phyloP scores from a whole-genome alignment of 306 rosid genomes.

The Rosa multiflora region DNA sequence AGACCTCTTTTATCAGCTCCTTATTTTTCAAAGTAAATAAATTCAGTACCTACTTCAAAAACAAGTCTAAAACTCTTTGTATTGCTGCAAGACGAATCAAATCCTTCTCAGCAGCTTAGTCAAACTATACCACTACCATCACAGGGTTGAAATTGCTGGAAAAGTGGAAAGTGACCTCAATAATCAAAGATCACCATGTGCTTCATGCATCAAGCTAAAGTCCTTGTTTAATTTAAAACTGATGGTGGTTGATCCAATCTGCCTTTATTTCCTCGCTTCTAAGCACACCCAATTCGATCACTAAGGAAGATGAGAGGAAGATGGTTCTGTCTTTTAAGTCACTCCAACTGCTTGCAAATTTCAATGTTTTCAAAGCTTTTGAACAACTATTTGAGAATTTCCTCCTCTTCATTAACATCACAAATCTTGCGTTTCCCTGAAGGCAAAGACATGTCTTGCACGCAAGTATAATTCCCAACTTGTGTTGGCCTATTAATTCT shows the following conservation, averaged over 20 bases:
- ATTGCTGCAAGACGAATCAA: conserved; percentile 79
- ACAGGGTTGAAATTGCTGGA: conserved; percentile 9
- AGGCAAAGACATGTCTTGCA: conserved; percentile 41
- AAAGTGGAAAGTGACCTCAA: neutral
- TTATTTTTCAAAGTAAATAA: no score
- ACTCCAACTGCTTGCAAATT: conserved; percentile 26
- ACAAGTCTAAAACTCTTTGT: conserved; percentile 69
- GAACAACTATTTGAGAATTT: neutral
- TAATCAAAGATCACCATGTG: conserved; percentile 9
- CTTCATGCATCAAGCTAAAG: conserved; percentile 2
- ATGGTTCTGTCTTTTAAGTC: conserved; percentile 25
- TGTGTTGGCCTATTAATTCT: neutral
- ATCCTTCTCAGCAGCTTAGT: conserved; percentile 47
- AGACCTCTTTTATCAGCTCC: no score
- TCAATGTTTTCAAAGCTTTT: neutral
- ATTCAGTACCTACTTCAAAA: conserved; percentile 56
- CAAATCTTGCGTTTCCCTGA: conserved; percentile 20
- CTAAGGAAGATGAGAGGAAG: conserved; percentile 7
- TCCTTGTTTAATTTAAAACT: neutral
- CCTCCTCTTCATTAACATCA: conserved; percentile 7
- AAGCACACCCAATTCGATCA: conserved; percentile 5
- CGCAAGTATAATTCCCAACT: conserved; percentile 31
- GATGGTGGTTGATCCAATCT: conserved; percentile 9
- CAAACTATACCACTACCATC: neutral
- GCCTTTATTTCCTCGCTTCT: conserved; percentile 9